phyloP scores from a whole-genome alignment of 2,329 filamentous ascomycete genomes.

The Scolecobasidium constrictum region DNA sequence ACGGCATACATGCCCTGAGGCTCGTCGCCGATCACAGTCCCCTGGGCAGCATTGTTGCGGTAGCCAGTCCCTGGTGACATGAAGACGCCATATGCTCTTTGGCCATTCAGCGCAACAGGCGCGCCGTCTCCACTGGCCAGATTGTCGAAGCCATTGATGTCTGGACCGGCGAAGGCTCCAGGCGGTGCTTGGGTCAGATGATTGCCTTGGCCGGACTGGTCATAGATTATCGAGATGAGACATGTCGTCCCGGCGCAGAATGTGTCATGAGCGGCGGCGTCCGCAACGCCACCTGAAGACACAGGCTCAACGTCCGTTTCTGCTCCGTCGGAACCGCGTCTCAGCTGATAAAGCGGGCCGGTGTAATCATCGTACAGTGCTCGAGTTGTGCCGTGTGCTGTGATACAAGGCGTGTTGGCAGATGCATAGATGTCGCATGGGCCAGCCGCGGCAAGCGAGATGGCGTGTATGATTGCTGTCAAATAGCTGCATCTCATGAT shows the following conservation, averaged over 20 bases:
- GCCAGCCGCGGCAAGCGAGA: no score
- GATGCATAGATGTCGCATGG: no score
- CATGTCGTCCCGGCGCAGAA: slow-evolving; percentile 53
- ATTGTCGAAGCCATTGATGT: slow-evolving; percentile 47
- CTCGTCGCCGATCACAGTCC: slow-evolving; percentile 43
- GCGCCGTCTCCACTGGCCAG: slow-evolving; percentile 48
- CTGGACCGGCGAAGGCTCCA: slow-evolving; percentile 46
- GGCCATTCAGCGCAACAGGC: slow-evolving; percentile 48
- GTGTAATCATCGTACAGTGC: no score
- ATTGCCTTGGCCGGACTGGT: slow-evolving; percentile 52
- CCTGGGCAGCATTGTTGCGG: slow-evolving; percentile 44
- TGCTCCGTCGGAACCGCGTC: no score
- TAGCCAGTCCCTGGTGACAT: slow-evolving; percentile 52
- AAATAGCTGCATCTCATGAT: no score
- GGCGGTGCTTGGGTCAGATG: slow-evolving; percentile 52
- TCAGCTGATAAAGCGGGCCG: no score
- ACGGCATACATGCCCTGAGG: slow-evolving; percentile 52
- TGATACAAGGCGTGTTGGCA: no score
- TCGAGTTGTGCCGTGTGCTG: no score
- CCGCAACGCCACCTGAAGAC: slow-evolving; percentile 50
- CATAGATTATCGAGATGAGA: slow-evolving; percentile 53
- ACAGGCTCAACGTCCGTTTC: no score
- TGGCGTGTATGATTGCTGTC: no score
- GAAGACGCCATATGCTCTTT: slow-evolving; percentile 55
- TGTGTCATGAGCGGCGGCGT: slow-evolving; percentile 48